phyloP scores from a whole-genome alignment of 768 basidiomycete genomes.

The Holtermannia corniformis region DNA sequence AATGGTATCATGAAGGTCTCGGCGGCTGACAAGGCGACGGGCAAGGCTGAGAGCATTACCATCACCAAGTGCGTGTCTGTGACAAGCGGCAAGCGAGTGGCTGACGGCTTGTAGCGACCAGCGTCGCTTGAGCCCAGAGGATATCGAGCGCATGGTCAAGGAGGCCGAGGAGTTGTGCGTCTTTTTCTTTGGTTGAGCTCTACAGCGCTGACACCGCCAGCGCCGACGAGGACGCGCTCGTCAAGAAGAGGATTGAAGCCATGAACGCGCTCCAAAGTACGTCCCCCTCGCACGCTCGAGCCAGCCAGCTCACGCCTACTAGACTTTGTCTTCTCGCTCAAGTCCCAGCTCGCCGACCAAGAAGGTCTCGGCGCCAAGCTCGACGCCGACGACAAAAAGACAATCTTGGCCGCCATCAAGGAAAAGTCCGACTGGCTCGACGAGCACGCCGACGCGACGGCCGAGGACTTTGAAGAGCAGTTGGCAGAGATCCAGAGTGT shows the following conservation, averaged over 20 bases:
- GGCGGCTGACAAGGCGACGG: slow-evolving; percentile 90
- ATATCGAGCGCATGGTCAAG: slow-evolving; percentile 93
- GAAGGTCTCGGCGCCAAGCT: slow-evolving; percentile 83
- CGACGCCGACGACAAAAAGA: slow-evolving; percentile 42
- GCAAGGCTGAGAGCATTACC: slow-evolving; percentile 58
- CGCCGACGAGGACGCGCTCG: slow-evolving; percentile 40
- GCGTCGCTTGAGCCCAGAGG: slow-evolving; percentile 91
- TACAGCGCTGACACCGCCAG: no score
- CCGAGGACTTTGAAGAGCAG: slow-evolving; percentile 90
- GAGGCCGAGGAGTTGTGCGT: slow-evolving; percentile 89
- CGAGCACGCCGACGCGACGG: slow-evolving; percentile 60
- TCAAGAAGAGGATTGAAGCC: slow-evolving; percentile 45
- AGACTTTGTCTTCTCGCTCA: slow-evolving; percentile 61
- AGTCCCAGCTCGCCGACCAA: slow-evolving; percentile 73
- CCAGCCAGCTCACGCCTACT: no score
- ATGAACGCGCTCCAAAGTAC: slow-evolving; percentile 40
- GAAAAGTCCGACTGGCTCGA: slow-evolving; percentile 90
- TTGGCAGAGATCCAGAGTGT: slow-evolving; percentile 46
- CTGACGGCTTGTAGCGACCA: slow-evolving; percentile 65
- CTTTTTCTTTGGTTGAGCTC: not conserved
- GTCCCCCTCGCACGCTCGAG: slow-evolving; percentile 21
- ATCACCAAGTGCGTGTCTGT: slow-evolving; percentile 33
- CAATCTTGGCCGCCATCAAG: slow-evolving; percentile 68
- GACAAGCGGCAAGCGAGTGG: not conserved
- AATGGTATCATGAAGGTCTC: slow-evolving; percentile 83